These are phyloP conservation scores for Sclerotinia minor DNA, from an alignment of 2,329 filamentous ascomycete species.

Conservation along the genomic window DNA sequence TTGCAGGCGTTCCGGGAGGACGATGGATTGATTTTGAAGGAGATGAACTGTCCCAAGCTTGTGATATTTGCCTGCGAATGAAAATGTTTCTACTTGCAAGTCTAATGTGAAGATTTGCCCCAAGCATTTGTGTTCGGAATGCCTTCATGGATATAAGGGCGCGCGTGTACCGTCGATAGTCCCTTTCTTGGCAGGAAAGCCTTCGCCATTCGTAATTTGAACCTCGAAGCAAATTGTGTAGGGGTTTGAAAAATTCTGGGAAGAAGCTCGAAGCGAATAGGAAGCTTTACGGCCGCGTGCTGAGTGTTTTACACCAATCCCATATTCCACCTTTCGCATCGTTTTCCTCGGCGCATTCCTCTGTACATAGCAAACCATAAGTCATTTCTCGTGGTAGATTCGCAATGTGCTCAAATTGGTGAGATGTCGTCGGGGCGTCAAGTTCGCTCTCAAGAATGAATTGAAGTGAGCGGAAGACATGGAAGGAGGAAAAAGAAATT, in stretches of 20 bases:
- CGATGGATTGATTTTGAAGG: background rate
- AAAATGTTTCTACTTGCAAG: background rate
- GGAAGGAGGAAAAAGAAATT: background rate
- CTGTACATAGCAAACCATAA: background rate
- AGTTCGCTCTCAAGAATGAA: background rate
- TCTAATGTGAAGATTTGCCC: background rate
- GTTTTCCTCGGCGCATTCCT: background rate
- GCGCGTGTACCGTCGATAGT: background rate
- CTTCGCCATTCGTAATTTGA: background rate
- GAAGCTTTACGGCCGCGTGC: background rate
- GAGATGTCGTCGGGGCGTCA: background rate
- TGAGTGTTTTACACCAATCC: background rate
- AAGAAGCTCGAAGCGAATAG: background rate
- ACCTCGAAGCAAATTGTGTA: background rate
- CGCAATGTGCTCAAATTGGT: no score
- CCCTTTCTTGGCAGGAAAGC: background rate
- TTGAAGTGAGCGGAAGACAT: background rate
- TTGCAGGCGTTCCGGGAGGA: background rate
- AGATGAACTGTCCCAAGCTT: background rate
- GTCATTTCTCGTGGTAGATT: background rate
- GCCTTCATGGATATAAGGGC: background rate
- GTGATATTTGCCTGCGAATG: background rate
- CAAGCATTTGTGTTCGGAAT: background rate
- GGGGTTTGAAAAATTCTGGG: background rate
- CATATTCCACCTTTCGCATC: background rate